Evolutionary conservation across 768 basidiomycete genomes (phyloP).

Genomic region (Clitopilus hobsonii): DNA sequence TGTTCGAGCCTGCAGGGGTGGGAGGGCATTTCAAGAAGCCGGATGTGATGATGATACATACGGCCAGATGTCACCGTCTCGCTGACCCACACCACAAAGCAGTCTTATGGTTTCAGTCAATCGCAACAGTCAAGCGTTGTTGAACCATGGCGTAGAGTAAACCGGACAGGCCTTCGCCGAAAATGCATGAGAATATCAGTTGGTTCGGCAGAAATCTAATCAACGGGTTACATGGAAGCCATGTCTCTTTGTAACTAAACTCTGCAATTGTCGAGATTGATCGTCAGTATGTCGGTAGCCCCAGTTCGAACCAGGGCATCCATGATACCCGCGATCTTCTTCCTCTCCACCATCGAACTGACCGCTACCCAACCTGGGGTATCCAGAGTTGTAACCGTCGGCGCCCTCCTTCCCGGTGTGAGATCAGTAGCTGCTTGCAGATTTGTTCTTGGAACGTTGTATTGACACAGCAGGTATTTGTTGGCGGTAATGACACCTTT

Average conservation of each 20-base stretch:
- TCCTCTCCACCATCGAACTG: conserved; percentile 89
- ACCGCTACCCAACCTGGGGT: conserved; percentile 87
- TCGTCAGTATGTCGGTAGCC: conserved; percentile 87
- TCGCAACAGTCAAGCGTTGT: too few species aligned
- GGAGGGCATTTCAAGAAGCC: neutral
- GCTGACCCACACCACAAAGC: too few species aligned
- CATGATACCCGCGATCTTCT: conserved; percentile 76
- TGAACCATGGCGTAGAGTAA: too few species aligned
- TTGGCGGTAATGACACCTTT: conserved; percentile 87
- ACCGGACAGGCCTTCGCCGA: too few species aligned
- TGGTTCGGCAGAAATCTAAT: too few species aligned
- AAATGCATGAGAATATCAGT: too few species aligned
- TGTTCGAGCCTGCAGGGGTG: neutral
- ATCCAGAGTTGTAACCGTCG: conserved; percentile 85
- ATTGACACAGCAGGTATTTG: conserved; percentile 87
- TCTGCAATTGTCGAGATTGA: conserved; percentile 90
- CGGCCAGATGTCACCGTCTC: too few species aligned
- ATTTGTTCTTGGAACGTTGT: conserved; percentile 73
- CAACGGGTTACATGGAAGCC: too few species aligned
- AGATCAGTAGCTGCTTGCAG: conserved; percentile 60
- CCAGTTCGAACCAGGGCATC: conserved; percentile 79
- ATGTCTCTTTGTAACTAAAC: conserved; percentile 42
- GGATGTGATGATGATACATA: too few species aligned
- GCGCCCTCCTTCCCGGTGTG: conserved; percentile 86
- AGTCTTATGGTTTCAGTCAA: too few species aligned